Evolutionary conservation across 2,329 filamentous ascomycete species (phyloP), one percentile per base, ranked within the genome.

Genomic region (Trichoderma brevicompactum): DNA sequence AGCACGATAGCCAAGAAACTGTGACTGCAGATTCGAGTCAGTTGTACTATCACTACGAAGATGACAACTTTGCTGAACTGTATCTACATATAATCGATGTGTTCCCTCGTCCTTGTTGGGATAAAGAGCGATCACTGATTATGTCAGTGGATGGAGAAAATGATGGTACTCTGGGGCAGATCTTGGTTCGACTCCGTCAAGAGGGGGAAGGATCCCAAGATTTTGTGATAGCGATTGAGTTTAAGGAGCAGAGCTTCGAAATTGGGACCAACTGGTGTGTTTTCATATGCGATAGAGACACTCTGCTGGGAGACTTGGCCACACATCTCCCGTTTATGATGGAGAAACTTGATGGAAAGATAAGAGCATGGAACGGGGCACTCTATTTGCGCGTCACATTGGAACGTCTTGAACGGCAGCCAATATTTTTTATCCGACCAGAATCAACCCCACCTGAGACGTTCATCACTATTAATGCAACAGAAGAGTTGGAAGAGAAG

Each of bases 201-300:
- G 9, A 43, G 12, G 28, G 36, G 7, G 15, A 28, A 5, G 34
- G 38, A 10, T 49, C 46, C 4, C 28, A 28, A 17, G 66, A 68
- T 32, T 64, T 68, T 44, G 32, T 67, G 28, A 17, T 66, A 34
- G n/a, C 66, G 6, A 34, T 67, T 1, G 43, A 60, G 12, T 53
- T 60, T 17, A 32, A 54, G 23, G 17, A 60, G 5, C 19, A 43
- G 17, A 49, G 13, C 12, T 1, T 13, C 1, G 13, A 17, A 12
- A 41, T 54, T 36, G 40, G 28, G n/a, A 46, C 54, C 10, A n/a
- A 41, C 13, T 56, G 38, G n/a, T n/a, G 48, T n/a, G 23, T 66
- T 36, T 10, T 65, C 3, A 64, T 50, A 43, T 64, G 58, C 23
- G 12, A 36, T 7, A 54, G 46, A 44, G n/a, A 61, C 34, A 52